Conservation (phyloP, 805 yeast species). For the Lipomyces spencermartinsiae region DNA sequence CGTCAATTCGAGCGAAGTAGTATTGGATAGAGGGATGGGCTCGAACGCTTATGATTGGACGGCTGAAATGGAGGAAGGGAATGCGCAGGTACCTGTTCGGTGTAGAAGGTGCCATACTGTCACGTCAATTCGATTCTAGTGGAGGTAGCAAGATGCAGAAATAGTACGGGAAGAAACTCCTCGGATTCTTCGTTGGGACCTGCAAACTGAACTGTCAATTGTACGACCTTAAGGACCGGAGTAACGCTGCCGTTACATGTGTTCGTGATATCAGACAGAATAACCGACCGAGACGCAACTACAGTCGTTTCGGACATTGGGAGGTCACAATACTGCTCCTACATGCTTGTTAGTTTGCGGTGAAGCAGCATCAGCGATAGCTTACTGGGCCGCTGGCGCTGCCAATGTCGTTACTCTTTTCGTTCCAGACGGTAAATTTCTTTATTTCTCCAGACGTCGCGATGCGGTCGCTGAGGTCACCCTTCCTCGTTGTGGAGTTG, state of each 20-base stretch:
- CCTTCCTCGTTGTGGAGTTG: not conserved
- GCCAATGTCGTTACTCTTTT: constrained; percentile 9
- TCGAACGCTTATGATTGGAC: too few species aligned
- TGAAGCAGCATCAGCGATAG: constrained; percentile 9
- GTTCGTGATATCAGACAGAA: constrained; percentile 30
- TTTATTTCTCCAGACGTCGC: not conserved
- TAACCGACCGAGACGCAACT: constrained; percentile 21
- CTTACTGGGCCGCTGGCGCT: not conserved
- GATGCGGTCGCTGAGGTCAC: not conserved
- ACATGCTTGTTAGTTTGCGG: not conserved
- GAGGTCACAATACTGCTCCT: not conserved
- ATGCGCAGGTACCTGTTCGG: constrained; percentile 28
- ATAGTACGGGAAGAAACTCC: not conserved
- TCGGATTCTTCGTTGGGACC: constrained; percentile 22
- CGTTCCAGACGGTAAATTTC: constrained; percentile 10
- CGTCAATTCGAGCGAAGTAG: not conserved
- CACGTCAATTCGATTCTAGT: constrained; percentile 18
- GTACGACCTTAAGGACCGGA: constrained; percentile 8
- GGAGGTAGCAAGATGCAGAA: not conserved
- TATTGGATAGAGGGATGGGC: not conserved
- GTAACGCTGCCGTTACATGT: not conserved
- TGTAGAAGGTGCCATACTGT: constrained; percentile 21
- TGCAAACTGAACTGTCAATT: constrained; percentile 27
- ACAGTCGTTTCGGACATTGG: constrained; percentile 16
- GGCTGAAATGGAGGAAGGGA: constrained; percentile 31